Conservation (phyloP, 768 basidiomycete genomes). For the Mycena rebaudengoi region DNA sequence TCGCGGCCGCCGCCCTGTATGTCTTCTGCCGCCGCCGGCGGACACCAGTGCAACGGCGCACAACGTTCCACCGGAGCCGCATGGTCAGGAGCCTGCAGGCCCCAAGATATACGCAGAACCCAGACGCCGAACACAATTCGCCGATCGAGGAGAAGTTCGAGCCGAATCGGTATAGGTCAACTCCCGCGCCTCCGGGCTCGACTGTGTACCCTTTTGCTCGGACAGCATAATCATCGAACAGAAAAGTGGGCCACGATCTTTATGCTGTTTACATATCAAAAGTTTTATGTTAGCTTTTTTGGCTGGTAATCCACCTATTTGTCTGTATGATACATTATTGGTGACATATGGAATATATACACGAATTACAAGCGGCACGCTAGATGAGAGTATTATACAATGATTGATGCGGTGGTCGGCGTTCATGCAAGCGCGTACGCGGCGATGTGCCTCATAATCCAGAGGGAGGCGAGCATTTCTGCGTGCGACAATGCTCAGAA, state of each 20-base stretch:
- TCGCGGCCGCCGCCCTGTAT: not conserved
- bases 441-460: constrained; percentile 71
- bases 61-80: constrained; percentile 1
- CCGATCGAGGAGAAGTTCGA: not conserved
- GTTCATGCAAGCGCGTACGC: no score
- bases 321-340: no score
- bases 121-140: not conserved
- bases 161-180: not conserved
- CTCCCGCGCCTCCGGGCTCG: not conserved
- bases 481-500: constrained; percentile 20
- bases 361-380: no score
- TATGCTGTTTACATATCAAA: no score
- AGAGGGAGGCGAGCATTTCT: constrained; percentile 70
- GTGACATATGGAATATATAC: no score
- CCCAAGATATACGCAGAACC: not conserved
- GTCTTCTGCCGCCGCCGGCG: not conserved
- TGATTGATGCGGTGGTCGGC: no score
- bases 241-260: no score
- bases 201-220: constrained; percentile 6
- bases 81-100: constrained; percentile 8
- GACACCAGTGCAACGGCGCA: not conserved
- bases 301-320: no score
- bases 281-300: no score
- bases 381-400: no score
- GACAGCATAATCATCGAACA: no score